These are phyloP conservation scores for Nectriaceae sp. DNA, from an alignment of 2,329 filamentous ascomycete genomes.

Conservation along the genomic window DNA sequence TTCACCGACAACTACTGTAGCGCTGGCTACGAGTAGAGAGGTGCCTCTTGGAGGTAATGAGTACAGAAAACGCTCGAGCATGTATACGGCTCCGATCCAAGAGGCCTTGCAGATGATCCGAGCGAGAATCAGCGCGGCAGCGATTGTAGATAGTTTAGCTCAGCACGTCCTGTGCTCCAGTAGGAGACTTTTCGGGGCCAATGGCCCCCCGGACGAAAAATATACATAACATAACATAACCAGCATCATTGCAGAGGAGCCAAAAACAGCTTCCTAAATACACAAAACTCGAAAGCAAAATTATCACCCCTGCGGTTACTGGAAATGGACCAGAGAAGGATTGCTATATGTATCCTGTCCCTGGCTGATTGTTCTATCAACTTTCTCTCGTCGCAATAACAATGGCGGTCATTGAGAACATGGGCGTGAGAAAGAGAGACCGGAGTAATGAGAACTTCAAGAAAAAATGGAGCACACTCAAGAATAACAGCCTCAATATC, in stretches of 20 bases:
- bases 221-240: background rate
- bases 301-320: background rate
- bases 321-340: background rate
- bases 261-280: too few relatives aligned
- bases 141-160: conserved; percentile 11
- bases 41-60: conserved; percentile 5
- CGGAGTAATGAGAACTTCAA: conserved; percentile 13
- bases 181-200: conserved; percentile 5
- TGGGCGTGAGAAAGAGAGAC: conserved; percentile 15
- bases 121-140: conserved; percentile 1
- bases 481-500: conserved; percentile 11
- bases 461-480: conserved; percentile 9
- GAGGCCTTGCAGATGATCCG: conserved; percentile 2
- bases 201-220: conserved; percentile 6
- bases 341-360: conserved; percentile 2
- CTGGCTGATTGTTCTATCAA: too few relatives aligned
- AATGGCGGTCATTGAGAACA: conserved; percentile 1
- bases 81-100: conserved; percentile 1
- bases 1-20: conserved; percentile 6
- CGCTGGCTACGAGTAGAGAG: conserved; percentile 5
- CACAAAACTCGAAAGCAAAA: conserved; percentile 1
- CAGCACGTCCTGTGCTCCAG: conserved; percentile 9
- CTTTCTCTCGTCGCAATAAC: background rate
- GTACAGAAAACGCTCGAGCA: background rate
- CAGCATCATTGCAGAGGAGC: too few relatives aligned